Conservation (phyloP, 148 eudicot genomes). For the Bassia scoparia region DNA sequence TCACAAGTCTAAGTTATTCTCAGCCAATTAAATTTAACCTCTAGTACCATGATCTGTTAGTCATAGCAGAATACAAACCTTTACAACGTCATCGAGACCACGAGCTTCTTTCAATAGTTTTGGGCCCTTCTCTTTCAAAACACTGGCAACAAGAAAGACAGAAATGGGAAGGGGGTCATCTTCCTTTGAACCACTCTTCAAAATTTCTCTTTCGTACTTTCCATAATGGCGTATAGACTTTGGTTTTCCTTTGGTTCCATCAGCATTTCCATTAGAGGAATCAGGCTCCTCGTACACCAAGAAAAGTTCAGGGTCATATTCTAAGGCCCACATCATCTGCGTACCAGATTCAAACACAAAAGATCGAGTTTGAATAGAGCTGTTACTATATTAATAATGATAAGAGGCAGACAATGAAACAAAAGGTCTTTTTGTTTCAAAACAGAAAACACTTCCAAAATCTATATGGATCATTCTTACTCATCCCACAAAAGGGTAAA, state of each 20-base stretch:
- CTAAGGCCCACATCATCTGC: conserved; percentile 99
- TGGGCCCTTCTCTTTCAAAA: conserved; percentile 79
- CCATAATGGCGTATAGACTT: conserved; percentile 83
- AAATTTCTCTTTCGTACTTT: conserved; percentile 78
- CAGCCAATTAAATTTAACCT: too few relatives aligned
- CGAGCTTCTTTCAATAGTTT: conserved; percentile 82
- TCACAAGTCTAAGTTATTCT: not conserved
- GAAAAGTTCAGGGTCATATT: conserved; percentile 82
- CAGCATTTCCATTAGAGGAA: conserved; percentile 36
- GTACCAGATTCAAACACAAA: not conserved
- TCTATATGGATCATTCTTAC: too few relatives aligned
- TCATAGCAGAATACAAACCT: conserved; percentile 67
- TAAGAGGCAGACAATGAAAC: not conserved
- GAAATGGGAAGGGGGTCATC: conserved; percentile 81
- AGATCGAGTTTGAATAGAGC: conserved; percentile 4
- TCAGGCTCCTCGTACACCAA: conserved; percentile 62
- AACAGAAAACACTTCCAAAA: too few relatives aligned
- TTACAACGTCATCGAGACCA: conserved; percentile 93
- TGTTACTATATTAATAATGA: not conserved
- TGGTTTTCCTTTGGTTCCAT: conserved; percentile 61
- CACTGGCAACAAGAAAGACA: conserved; percentile 89
- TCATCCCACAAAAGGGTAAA: too few relatives aligned
- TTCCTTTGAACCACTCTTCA: conserved; percentile 56
- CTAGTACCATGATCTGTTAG: too few relatives aligned
- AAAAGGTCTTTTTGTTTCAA: not conserved